Evolutionary conservation across 352 stramenopile species (phyloP).

Genomic region (Peronosclerospora sorghi): DNA sequence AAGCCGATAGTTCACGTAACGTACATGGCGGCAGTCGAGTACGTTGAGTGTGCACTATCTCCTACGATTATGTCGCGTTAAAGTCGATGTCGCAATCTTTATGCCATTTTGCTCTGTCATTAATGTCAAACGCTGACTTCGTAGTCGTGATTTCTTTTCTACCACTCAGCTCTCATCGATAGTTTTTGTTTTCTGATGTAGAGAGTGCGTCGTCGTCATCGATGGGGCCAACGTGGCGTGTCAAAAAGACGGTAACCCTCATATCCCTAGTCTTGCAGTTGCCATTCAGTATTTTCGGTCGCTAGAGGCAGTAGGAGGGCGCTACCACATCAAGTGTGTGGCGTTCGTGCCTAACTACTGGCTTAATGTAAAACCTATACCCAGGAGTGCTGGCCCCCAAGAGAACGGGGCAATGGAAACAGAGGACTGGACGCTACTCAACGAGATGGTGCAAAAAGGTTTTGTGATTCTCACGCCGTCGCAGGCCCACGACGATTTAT

Average conservation of each 20-base stretch:
- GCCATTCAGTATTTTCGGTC: constrained; percentile 57
- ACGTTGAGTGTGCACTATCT: too few relatives aligned
- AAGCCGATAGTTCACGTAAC: too few relatives aligned
- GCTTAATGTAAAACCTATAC: constrained; percentile 48
- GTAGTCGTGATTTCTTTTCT: neutral
- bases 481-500: constrained; percentile 84
- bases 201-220: constrained; percentile 48
- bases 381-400: constrained; percentile 4
- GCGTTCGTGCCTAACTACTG: constrained; percentile 78
- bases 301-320: constrained; percentile 12
- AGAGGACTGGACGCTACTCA: constrained; percentile 37
- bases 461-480: constrained; percentile 69
- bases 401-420: constrained; percentile 36
- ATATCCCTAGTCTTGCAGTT: constrained; percentile 46
- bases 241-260: constrained; percentile 39
- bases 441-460: constrained; percentile 47
- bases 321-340: constrained; percentile 44
- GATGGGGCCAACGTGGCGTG: constrained; percentile 70
- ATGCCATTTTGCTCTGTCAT: too few relatives aligned
- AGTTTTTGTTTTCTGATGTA: constrained; percentile 4
- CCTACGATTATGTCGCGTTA: too few relatives aligned
- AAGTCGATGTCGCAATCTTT: too few relatives aligned
- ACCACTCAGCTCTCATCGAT: neutral
- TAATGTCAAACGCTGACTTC: neutral
- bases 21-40: too few relatives aligned